phyloP scores from a whole-genome alignment of 495 filamentous ascomycete species.

The Penicillium coprophilum region DNA sequence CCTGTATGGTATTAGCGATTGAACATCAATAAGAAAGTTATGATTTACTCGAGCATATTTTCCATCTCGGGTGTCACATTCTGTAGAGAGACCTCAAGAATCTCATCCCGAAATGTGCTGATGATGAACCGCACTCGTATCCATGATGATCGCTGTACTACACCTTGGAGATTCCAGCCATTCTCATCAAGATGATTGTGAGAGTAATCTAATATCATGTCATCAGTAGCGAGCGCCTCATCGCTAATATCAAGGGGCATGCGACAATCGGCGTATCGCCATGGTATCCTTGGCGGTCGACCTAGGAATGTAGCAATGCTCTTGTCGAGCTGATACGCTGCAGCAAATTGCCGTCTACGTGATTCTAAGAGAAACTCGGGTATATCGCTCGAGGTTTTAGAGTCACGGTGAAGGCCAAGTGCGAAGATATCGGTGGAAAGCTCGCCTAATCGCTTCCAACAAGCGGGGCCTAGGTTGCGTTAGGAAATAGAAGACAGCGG shows the following conservation, averaged over 20 bases:
- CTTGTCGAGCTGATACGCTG: conserved; percentile 52
- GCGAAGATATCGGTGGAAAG: conserved; percentile 44
- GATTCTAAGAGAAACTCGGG: conserved; percentile 48
- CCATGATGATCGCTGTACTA: conserved; percentile 38
- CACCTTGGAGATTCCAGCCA: conserved; percentile 52
- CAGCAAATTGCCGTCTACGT: conserved; percentile 49
- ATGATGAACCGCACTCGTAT: conserved; percentile 49
- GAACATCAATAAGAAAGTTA: not conserved
- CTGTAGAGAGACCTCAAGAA: conserved; percentile 54
- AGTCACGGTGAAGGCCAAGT: conserved; percentile 56
- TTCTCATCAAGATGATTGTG: conserved; percentile 39
- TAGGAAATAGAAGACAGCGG: not conserved
- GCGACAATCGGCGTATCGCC: conserved; percentile 50
- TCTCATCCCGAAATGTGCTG: conserved; percentile 53
- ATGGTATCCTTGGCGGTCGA: conserved; percentile 51
- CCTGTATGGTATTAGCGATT: conserved; percentile 19
- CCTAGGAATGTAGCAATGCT: conserved; percentile 52
- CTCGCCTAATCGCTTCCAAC: conserved; percentile 35
- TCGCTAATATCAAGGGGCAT: conserved; percentile 56
- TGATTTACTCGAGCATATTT: conserved; percentile 21
- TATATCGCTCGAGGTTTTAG: conserved; percentile 27
- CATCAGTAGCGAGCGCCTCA: conserved; percentile 41
- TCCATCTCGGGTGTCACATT: conserved; percentile 33
- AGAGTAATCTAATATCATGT: conserved; percentile 31
- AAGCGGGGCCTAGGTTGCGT: conserved; percentile 22